Percentiles rank a stretch among this genome's conserved stretches.
Evolutionary conservation across 805 yeast species (phyloP).

Genomic region (Maudiozyma bulderi): DNA sequence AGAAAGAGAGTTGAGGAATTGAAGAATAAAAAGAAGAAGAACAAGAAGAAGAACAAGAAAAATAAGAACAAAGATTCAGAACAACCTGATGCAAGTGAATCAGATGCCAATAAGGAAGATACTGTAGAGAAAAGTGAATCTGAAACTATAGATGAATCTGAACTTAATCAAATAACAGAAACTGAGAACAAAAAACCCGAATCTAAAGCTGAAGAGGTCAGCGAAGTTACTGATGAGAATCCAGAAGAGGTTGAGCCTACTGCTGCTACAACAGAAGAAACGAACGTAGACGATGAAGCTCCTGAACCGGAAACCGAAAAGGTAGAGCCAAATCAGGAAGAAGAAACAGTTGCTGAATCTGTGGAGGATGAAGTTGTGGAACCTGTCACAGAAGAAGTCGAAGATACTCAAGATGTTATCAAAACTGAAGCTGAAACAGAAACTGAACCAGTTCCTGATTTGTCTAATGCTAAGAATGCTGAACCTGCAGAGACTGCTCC

Average conservation of each 20-base stretch:
- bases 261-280: constrained; percentile 3
- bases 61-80: constrained; percentile 10
- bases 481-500: not conserved
- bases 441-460: constrained; percentile 2
- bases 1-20: constrained; percentile 62
- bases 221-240: not conserved
- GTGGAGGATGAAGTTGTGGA: not conserved
- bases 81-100: not conserved
- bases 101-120: constrained; percentile 4
- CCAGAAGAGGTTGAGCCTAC: constrained; percentile 1
- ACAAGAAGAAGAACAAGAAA: constrained; percentile 32
- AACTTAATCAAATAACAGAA: no score
- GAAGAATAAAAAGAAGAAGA: constrained; percentile 48
- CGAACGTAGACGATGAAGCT: not conserved
- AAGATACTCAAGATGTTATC: not conserved
- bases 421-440: constrained; percentile 2
- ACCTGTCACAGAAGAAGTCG: constrained; percentile 2
- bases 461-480: not conserved
- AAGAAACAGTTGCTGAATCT: constrained; percentile 1
- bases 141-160: constrained; percentile 3
- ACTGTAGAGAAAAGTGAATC: constrained; percentile 3
- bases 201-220: not conserved
- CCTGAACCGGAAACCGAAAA: constrained; percentile 3
- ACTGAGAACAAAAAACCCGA: constrained; percentile 3
- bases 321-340: not conserved